Evolutionary conservation across 2,329 filamentous ascomycete genomes (phyloP), one percentile per base, ranked within the genome.

Genomic region (Clonostachys byssicola): DNA sequence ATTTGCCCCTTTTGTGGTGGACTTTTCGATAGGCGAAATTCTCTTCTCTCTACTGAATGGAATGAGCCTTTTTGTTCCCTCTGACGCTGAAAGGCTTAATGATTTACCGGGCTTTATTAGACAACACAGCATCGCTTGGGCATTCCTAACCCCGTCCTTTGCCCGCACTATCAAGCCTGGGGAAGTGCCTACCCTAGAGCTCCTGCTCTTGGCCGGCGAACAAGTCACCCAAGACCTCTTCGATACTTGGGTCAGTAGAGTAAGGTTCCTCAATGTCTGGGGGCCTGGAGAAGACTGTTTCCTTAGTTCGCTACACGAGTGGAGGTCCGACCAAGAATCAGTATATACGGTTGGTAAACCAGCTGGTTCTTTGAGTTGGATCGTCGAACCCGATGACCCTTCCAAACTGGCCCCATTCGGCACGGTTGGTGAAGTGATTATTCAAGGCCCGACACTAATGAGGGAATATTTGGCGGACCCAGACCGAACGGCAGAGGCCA

Each of bases 391-490:
- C 5, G 33, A 46, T 8, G 34, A 54, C 18, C 35, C 42, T 23
- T 17, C 43, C 13, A 34, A 36, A 5, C 34, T 50, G 2, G 48
- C 46, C 2, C 52, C 52, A 33, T n/a, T 50, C n/a, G 52, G 52
- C 16, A 43, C 38, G 9, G 13, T 49, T 2, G 51, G 52, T 5
- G 52, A 54, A 39, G 42, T 54, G 8, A 39, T 50, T 18, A 47
- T 54, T n/a, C 47, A 54, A 36, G 52, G 50, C 1, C 74, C 74
- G 23, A 52, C 48, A 17, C 9, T 80, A 13, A 72, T 70, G 23
- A 60, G 68, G 35, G 73, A 74, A 34, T 80, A 80, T 47, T 57
- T 77, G n/a, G 71, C 73, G 46, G 51, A 57, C 12, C 5, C 56
- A 33, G 35, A 45, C 14, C 6, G 12, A 2, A 62, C 71, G 64